Base-by-base conservation (phyloP, 2,329 filamentous ascomycete species). In the Aspergillus pseudoviridinutans region DNA sequence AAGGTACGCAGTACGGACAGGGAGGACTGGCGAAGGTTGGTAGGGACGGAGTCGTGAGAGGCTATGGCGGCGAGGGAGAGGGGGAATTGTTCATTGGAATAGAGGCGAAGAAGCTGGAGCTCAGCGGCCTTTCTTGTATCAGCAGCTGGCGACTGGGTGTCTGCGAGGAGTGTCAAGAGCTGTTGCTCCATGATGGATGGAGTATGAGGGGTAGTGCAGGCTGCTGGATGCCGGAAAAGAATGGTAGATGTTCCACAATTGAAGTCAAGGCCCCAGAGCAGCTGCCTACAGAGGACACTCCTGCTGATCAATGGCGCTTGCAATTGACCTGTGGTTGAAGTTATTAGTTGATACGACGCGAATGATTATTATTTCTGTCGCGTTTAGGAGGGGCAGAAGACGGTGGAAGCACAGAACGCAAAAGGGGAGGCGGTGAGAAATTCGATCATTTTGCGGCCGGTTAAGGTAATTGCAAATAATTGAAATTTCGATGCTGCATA, bases 61-160 rank as follows among this genome's bases (percentile, higher is more conserved):
- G 89, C 92, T 67, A 99, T 88, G 64, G 91, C 87, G 64, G 90
- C 83, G 60, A 99, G 86, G 55, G 87, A 88, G 53, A 89, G 77
- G 51, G 93, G 90, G 72, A 93, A 96, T 61, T 86, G 86, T 62
- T 83, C 79, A 66, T 86, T 83, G 60, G 81, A 74, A 71, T 89
- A 87, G 62, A 90, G 85, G 63, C 84, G 85, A 72, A 87, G 85
- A 53, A 97, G 84, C 68, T 91, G 89, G 70, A 88, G 82, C 78
- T 99, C 94, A 66, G 94, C 94, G 73, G 90, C 86, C 73, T 90
- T 92, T 74, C 93, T 88, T 57, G 89, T 87, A 55, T 79, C 86
- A 74, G 93, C 87, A 58, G 87, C 85, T 59, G 89, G 70, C 62
- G 87, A 87, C 79, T 96, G 91, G 51, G 92, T 96, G 76, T 92